Evolutionary conservation across 1,284 basidiomycete species (phyloP).

Genomic region (Porodaedalea pini): DNA sequence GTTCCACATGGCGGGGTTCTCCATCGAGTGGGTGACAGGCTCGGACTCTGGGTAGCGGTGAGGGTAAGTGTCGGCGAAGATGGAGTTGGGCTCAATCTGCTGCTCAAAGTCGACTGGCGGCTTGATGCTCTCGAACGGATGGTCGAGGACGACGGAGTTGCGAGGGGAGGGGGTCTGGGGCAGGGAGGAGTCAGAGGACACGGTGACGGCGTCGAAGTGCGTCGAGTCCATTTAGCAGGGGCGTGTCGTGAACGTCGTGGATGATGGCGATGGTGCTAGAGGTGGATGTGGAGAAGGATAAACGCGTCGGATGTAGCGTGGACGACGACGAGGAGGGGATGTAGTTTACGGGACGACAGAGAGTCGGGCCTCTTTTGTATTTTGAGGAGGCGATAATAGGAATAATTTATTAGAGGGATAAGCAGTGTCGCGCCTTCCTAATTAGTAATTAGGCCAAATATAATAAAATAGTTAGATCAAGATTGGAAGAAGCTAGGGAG

Average conservation of each 20-base stretch:
- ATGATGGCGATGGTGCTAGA: background rate
- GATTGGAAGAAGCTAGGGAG: background rate
- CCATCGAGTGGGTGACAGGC: slow-evolving; percentile 32
- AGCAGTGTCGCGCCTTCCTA: slow-evolving; percentile 1
- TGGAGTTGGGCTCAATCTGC: slow-evolving; percentile 40
- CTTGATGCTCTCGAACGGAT: slow-evolving; percentile 39
- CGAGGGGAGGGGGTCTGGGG: slow-evolving; percentile 69
- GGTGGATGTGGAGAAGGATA: slow-evolving; percentile 8
- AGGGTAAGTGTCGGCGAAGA: slow-evolving; percentile 43
- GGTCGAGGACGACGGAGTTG: slow-evolving; percentile 34
- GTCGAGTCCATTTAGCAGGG: slow-evolving; percentile 49
- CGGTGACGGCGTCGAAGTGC: slow-evolving; percentile 57
- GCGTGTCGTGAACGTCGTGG: slow-evolving; percentile 10
- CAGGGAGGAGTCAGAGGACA: slow-evolving; percentile 60
- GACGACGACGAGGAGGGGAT: slow-evolving; percentile 6
- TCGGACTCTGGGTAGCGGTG: slow-evolving; percentile 39
- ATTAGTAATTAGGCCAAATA: background rate
- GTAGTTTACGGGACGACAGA: background rate
- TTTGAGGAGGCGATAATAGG: slow-evolving; percentile 5
- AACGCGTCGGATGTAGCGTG: slow-evolving; percentile 23
- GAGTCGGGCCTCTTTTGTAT: slow-evolving; percentile 5
- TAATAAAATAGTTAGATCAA: background rate
- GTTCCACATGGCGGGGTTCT: slow-evolving; percentile 22
- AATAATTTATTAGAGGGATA: slow-evolving; percentile 2
- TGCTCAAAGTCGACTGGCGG: slow-evolving; percentile 42